Evolutionary conservation across 371 early-diverging fungal genomes (phyloP).

Genomic region (Actinomucor elegans): DNA sequence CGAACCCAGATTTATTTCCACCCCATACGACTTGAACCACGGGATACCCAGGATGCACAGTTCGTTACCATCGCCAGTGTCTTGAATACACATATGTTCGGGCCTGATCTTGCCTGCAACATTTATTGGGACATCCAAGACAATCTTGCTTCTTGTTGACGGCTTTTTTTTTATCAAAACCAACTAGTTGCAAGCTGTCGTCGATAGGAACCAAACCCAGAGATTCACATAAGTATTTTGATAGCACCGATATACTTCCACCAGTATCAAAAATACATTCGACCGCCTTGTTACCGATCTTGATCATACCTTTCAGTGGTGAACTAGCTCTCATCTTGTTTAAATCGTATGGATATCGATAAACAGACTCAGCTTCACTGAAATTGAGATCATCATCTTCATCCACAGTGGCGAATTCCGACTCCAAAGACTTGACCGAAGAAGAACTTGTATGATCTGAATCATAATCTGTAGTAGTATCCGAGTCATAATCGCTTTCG

Average conservation of each 20-base stretch:
- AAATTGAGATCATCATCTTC: neutral
- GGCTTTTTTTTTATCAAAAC: neutral
- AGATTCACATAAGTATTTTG: neutral
- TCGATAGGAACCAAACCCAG: conserved; percentile 8
- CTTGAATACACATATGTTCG: conserved; percentile 1
- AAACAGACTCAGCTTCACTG: neutral
- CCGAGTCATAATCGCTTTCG: neutral
- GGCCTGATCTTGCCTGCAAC: neutral
- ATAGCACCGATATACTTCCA: conserved; percentile 9
- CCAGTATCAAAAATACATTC: conserved; percentile 18
- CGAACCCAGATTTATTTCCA: neutral
- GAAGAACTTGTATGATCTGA: too few relatives aligned
- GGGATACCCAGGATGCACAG: conserved; percentile 15
- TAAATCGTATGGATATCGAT: conserved; percentile 13
- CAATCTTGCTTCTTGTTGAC: neutral
- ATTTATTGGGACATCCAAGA: neutral
- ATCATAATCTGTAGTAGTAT: neutral
- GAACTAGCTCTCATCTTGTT: conserved; percentile 3
- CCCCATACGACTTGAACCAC: conserved; percentile 17
- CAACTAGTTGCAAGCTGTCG: conserved; percentile 9
- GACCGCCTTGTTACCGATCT: conserved; percentile 7
- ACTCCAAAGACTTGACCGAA: neutral
- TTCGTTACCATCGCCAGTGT: neutral
- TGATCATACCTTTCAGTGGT: conserved; percentile 4
- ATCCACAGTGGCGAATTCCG: too few relatives aligned